Evolutionary conservation across 192 early-diverging fungal species (phyloP).

Genomic region (Thoreauomyces humboldtii): DNA sequence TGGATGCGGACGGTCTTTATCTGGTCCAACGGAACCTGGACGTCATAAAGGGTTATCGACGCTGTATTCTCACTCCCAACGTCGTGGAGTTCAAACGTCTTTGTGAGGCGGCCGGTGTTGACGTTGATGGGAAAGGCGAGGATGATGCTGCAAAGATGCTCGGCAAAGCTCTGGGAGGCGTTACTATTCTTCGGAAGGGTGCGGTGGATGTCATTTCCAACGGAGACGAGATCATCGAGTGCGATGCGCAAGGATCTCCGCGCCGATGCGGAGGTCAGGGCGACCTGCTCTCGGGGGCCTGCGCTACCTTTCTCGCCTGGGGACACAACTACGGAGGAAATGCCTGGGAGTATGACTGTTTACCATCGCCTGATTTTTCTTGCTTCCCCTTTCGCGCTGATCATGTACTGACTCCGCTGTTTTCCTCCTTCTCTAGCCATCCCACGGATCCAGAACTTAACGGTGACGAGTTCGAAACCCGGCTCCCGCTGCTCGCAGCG

Average conservation of each 20-base stretch:
- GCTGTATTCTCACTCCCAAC: slow-evolving; percentile 86
- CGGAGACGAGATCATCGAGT: slow-evolving; percentile 59
- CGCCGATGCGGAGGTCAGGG: slow-evolving; percentile 95
- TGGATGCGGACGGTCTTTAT: slow-evolving; percentile 92
- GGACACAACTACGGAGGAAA: slow-evolving; percentile 55
- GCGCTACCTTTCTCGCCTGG: slow-evolving; percentile 89
- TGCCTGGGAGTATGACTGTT: slow-evolving; percentile 51
- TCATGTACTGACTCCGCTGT: background rate
- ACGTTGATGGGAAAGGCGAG: slow-evolving; percentile 23
- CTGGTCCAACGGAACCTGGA: slow-evolving; percentile 71
- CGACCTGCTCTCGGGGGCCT: slow-evolving; percentile 81
- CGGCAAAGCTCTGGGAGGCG: slow-evolving; percentile 69
- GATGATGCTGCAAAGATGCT: slow-evolving; percentile 46
- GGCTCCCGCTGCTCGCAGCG: slow-evolving; percentile 56
- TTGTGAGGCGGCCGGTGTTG: slow-evolving; percentile 53
- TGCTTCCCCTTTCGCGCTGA: background rate
- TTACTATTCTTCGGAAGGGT: slow-evolving; percentile 83
- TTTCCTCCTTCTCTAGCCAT: slow-evolving; percentile 13
- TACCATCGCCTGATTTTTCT: slow-evolving; percentile 18
- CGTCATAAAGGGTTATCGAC: slow-evolving; percentile 66
- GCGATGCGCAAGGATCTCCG: slow-evolving; percentile 66
- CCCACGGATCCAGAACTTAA: slow-evolving; percentile 6
- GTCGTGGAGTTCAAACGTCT: slow-evolving; percentile 78
- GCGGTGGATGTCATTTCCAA: slow-evolving; percentile 71
- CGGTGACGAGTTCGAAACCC: slow-evolving; percentile 13